Conservation (phyloP, 2,329 filamentous ascomycete species). For the Thielaviopsis euricoi region DNA sequence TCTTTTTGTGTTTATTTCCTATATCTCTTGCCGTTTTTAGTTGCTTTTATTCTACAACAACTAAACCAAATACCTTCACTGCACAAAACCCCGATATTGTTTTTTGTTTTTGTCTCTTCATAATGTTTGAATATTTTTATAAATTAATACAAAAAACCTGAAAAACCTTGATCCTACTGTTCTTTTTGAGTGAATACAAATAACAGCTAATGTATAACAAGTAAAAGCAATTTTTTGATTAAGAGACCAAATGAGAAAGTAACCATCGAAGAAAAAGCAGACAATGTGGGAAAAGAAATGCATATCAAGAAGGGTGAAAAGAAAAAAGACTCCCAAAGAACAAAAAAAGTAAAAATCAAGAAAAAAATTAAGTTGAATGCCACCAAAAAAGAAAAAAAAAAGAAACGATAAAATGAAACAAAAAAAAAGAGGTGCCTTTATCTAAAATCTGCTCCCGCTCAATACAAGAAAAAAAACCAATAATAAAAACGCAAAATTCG, state of each 20-base stretch:
- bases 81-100: too few relatives aligned
- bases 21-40: neutral
- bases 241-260: neutral
- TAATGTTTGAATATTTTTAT: neutral
- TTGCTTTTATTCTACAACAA: neutral
- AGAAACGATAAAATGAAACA: neutral
- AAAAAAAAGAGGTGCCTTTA: neutral
- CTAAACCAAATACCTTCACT: neutral
- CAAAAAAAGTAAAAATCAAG: neutral
- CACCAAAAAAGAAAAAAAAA: neutral
- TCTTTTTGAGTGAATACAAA: neutral
- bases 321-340: neutral
- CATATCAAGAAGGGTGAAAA: neutral
- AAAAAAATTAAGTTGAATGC: neutral
- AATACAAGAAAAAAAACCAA: conserved; percentile 4
- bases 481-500: too few relatives aligned
- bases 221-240: neutral
- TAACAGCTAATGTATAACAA: neutral
- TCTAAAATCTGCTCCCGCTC: neutral
- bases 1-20: neutral
- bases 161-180: too few relatives aligned
- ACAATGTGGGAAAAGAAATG: neutral
- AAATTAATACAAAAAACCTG: neutral
- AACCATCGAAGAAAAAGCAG: neutral
- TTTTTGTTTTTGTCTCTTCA: neutral